Conservation (phyloP, 2,329 filamentous ascomycete genomes). For the Ascochyta lentis region DNA sequence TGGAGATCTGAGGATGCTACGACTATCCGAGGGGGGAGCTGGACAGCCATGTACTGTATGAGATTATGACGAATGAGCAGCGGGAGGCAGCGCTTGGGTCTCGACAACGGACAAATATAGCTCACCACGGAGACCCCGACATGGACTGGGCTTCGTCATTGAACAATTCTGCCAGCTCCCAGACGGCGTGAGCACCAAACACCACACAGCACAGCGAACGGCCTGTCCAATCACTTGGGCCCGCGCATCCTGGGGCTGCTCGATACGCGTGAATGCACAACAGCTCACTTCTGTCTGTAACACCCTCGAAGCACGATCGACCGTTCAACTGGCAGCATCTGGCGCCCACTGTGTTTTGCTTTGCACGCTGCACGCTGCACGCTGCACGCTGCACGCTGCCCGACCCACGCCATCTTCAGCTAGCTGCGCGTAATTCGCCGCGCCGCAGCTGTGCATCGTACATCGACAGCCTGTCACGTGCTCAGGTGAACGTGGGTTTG, state of each 20-base stretch:
- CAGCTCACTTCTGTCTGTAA: constrained; percentile 3
- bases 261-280: constrained; percentile 2
- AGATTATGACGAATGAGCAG: constrained; percentile 15
- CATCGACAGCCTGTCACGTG: constrained; percentile 12
- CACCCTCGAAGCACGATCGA: constrained; percentile 17
- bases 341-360: constrained; percentile 28
- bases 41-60: constrained; percentile 6
- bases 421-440: constrained; percentile 14
- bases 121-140: constrained; percentile 12
- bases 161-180: constrained; percentile 3
- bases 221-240: constrained; percentile 8
- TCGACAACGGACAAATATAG: constrained; percentile 12
- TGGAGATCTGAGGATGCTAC: constrained; percentile 10
- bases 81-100: constrained; percentile 2
- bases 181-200: constrained; percentile 4
- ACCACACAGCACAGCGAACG: constrained; percentile 5
- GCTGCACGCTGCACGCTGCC: constrained; percentile 12
- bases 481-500: neutral
- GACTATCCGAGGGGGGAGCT: neutral
- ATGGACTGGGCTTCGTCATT: constrained; percentile 3
- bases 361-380: constrained; percentile 18
- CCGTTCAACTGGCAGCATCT: constrained; percentile 34
- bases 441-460: constrained; percentile 10
- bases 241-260: neutral
- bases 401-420: constrained; percentile 13